These are phyloP conservation scores for Picochlorum sp. DNA, from an alignment of 139 green algal genomes.

Conservation along the genomic window DNA sequence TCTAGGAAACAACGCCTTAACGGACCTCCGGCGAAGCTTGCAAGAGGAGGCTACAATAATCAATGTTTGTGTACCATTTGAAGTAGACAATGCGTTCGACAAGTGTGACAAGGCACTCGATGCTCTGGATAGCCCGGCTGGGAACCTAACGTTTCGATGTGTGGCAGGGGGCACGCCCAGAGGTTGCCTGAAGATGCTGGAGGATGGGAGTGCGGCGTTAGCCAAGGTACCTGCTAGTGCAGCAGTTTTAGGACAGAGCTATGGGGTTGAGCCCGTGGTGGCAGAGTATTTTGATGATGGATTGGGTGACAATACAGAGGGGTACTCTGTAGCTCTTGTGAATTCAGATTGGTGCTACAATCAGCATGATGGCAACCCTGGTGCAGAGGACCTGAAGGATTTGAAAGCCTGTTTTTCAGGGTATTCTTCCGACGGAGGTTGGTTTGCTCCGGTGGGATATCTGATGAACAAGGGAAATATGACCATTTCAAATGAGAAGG, in stretches of 20 bases:
- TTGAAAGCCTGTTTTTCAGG: conserved; percentile 8
- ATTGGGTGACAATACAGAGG: not conserved
- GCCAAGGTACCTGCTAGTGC: conserved; percentile 3
- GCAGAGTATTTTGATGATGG: conserved; percentile 1
- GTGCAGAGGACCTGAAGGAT: not conserved
- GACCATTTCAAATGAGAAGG: not conserved
- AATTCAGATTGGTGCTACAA: not conserved
- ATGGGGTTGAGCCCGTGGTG: not conserved
- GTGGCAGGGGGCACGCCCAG: not conserved
- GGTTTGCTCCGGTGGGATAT: conserved; percentile 3
- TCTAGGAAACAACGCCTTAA: too few relatives aligned
- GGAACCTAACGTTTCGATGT: not conserved
- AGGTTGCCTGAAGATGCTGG: conserved; percentile 7
- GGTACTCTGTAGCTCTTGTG: conserved; percentile 7
- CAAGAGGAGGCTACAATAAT: not conserved
- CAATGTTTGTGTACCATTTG: not conserved
- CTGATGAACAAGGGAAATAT: conserved; percentile 1
- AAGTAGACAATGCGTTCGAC: not conserved
- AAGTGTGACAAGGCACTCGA: not conserved
- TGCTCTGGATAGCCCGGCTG: not conserved
- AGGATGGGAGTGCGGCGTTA: not conserved
- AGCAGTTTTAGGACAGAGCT: not conserved
- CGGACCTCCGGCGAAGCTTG: too few relatives aligned
- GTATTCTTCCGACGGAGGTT: conserved; percentile 5
- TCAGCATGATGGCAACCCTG: conserved; percentile 4